Evolutionary conservation across 345 rosid species (phyloP).

Genomic region (Eucalyptus cloeziana): DNA sequence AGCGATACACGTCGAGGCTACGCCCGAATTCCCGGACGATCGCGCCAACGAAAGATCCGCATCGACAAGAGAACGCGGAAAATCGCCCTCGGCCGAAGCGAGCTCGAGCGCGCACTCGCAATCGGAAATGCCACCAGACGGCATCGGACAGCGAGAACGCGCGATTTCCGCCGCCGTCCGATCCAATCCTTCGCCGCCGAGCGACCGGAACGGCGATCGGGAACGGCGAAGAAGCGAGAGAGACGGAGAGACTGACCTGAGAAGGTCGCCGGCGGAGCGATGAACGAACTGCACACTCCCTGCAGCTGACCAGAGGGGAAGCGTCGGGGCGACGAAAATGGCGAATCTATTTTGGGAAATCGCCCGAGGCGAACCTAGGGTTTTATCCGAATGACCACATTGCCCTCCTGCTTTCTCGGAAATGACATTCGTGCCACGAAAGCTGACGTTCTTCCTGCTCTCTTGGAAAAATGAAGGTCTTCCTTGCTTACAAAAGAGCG

Average conservation of each 20-base stretch:
- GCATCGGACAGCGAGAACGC: neutral
- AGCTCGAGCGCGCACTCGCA: neutral
- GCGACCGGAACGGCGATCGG: neutral
- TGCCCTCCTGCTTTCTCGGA: neutral
- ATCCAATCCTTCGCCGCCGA: neutral
- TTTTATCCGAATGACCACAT: neutral
- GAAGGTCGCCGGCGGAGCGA: neutral
- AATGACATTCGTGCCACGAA: neutral
- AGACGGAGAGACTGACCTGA: neutral
- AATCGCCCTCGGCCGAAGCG: neutral
- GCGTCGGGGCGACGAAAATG: neutral
- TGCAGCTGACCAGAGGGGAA: neutral
- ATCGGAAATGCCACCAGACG: neutral
- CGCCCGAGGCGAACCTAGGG: neutral
- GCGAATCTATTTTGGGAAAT: neutral
- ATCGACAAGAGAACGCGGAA: neutral
- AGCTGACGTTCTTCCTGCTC: neutral
- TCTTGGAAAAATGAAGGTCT: neutral
- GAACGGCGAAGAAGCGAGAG: neutral
- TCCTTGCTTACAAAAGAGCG: neutral
- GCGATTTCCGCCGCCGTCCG: neutral
- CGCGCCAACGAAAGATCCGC: neutral
- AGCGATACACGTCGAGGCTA: neutral
- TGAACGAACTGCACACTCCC: neutral
- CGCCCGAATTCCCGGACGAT: neutral